Evolutionary conservation across 768 basidiomycete genomes (phyloP).

Genomic region (Xerocomellus intermedius): DNA sequence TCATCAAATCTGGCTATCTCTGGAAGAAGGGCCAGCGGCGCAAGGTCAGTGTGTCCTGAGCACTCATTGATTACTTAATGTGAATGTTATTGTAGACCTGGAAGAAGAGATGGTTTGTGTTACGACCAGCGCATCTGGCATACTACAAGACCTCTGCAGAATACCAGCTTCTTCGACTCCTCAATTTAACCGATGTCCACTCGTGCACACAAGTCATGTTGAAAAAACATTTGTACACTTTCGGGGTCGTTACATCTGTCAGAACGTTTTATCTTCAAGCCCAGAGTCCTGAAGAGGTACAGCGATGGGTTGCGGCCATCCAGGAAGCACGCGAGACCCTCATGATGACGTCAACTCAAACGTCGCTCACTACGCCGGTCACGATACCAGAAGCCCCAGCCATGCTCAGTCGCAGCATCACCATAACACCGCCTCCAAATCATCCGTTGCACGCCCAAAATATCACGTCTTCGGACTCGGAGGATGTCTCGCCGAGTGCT

Average conservation of each 20-base stretch:
- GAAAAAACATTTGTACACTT: conserved; percentile 86
- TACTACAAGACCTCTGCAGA: conserved; percentile 97
- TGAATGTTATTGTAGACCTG: conserved; percentile 62
- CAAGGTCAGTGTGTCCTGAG: conserved; percentile 60
- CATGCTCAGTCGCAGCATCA: conserved; percentile 30
- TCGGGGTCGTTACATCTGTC: conserved; percentile 86
- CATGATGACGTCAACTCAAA: conserved; percentile 60
- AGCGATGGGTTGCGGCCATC: conserved; percentile 81
- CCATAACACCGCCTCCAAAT: conserved; percentile 48
- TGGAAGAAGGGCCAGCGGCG: conserved; percentile 98
- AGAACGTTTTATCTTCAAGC: conserved; percentile 94
- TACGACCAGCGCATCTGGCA: conserved; percentile 87
- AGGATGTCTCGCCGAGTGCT: conserved; percentile 57
- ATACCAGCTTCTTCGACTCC: conserved; percentile 85
- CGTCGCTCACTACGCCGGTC: conserved; percentile 50
- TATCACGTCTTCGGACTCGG: conserved; percentile 77
- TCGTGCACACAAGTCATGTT: conserved; percentile 83
- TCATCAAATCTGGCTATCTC: conserved; percentile 90
- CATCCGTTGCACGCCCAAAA: conserved; percentile 42
- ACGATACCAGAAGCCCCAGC: conserved; percentile 43
- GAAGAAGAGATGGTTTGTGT: conserved; percentile 99
- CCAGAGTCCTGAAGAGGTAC: conserved; percentile 63
- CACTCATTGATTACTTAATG: not conserved
- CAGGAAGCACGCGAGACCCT: conserved; percentile 71
- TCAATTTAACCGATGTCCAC: conserved; percentile 86